Percentiles rank a stretch among this genome's conserved stretches.
These are phyloP conservation scores for Mortierella sp. DNA, from an alignment of 371 early-diverging fungal species.

Conservation along the genomic window DNA sequence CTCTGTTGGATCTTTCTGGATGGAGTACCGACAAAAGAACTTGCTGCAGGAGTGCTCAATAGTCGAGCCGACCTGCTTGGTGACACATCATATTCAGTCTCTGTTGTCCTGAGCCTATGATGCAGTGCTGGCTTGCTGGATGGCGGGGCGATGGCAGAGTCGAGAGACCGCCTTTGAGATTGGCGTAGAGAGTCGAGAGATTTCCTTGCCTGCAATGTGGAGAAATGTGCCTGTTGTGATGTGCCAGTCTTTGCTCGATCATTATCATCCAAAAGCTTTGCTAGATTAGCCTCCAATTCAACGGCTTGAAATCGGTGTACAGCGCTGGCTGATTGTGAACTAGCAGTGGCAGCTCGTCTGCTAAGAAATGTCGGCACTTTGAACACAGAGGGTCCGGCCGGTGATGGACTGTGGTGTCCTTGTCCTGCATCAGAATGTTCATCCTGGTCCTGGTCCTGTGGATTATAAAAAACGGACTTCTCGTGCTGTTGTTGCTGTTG, in stretches of 20 bases:
- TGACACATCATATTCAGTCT: conserved; percentile 45
- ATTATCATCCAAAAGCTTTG: conserved; percentile 8
- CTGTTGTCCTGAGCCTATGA: conserved; percentile 32
- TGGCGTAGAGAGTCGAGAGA: conserved; percentile 27
- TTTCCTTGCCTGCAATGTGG: conserved; percentile 3
- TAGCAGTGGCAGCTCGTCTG: background rate
- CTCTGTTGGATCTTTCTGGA: background rate
- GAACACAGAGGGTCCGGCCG: conserved; percentile 1
- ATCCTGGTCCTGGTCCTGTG: background rate
- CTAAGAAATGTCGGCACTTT: conserved; percentile 11
- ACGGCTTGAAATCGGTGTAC: conserved; percentile 12
- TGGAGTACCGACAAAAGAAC: conserved; percentile 9
- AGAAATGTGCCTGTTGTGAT: conserved; percentile 15
- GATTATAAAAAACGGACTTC: background rate
- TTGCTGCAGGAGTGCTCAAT: conserved; percentile 9
- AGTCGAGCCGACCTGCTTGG: conserved; percentile 19
- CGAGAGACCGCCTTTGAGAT: conserved; percentile 9
- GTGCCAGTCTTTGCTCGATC: background rate
- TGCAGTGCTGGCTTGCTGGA: background rate
- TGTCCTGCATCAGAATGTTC: background rate
- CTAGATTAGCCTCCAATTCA: conserved; percentile 12
- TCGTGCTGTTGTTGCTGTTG: conserved; percentile 11
- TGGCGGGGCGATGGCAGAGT: background rate
- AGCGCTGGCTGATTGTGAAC: conserved; percentile 5
- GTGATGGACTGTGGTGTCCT: background rate